phyloP scores from a whole-genome alignment of 495 filamentous ascomycete species.

The Penicillium malachiteum region DNA sequence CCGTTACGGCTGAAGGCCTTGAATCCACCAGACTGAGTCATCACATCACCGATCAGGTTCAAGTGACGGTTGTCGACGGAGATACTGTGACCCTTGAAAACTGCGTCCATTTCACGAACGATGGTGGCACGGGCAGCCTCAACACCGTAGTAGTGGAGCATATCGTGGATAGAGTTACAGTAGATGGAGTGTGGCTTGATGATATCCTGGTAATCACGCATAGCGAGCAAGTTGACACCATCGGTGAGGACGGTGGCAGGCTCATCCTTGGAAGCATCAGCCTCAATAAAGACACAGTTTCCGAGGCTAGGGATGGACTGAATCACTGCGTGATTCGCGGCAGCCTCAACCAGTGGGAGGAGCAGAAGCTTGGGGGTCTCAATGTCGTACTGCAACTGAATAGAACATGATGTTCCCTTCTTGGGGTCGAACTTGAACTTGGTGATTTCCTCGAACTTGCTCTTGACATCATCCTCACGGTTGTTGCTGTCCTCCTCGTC shows the following conservation, averaged over 20 bases:
- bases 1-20: slow-evolving; percentile 89
- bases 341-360: slow-evolving; percentile 80
- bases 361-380: slow-evolving; percentile 87
- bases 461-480: slow-evolving; percentile 66
- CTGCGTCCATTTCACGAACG: slow-evolving; percentile 78
- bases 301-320: slow-evolving; percentile 78
- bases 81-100: slow-evolving; percentile 93
- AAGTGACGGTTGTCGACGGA: slow-evolving; percentile 88
- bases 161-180: slow-evolving; percentile 89
- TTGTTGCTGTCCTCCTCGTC: slow-evolving; percentile 43
- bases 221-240: slow-evolving; percentile 85
- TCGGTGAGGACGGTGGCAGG: slow-evolving; percentile 66
- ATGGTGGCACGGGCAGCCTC: slow-evolving; percentile 87
- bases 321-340: slow-evolving; percentile 73
- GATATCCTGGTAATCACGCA: slow-evolving; percentile 81
- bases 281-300: slow-evolving; percentile 65
- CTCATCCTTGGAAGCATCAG: slow-evolving; percentile 58
- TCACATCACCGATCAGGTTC: slow-evolving; percentile 93
- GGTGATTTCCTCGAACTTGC: slow-evolving; percentile 61
- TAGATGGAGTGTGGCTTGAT: slow-evolving; percentile 84
- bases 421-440: slow-evolving; percentile 78
- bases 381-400: slow-evolving; percentile 81
- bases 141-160: slow-evolving; percentile 84
- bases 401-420: slow-evolving; percentile 69
- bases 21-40: slow-evolving; percentile 88